Evolutionary conservation across 2,329 filamentous ascomycete genomes (phyloP).

Genomic region (Colletotrichum eremochloae): DNA sequence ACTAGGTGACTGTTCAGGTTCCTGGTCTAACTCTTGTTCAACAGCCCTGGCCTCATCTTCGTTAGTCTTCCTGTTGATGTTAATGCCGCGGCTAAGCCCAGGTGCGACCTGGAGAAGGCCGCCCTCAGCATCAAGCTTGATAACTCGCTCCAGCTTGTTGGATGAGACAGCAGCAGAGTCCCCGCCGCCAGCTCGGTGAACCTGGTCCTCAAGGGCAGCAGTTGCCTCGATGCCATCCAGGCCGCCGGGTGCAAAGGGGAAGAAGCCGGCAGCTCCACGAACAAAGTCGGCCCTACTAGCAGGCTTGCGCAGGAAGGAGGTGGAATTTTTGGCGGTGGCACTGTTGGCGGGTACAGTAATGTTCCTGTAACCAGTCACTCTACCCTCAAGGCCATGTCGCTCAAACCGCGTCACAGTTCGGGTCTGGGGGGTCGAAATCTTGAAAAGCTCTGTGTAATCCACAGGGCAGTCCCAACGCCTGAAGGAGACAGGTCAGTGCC

Average conservation of each 20-base stretch:
- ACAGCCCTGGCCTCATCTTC: conserved; percentile 62
- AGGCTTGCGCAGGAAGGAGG: conserved; percentile 87
- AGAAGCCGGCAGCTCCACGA: conserved; percentile 91
- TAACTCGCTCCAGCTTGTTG: conserved; percentile 83
- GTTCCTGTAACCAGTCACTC: conserved; percentile 93
- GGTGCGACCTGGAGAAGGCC: conserved; percentile 86
- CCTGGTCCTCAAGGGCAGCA: conserved; percentile 85
- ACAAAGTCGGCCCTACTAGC: conserved; percentile 92
- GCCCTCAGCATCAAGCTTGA: conserved; percentile 82
- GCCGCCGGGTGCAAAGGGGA: conserved; percentile 92
- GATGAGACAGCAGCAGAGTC: conserved; percentile 58
- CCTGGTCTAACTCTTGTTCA: conserved; percentile 63
- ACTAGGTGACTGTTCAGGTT: conserved; percentile 54
- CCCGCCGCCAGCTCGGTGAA: conserved; percentile 59
- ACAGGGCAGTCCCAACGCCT: conserved; percentile 82
- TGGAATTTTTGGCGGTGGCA: conserved; percentile 95
- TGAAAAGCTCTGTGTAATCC: conserved; percentile 87
- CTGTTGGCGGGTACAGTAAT: conserved; percentile 91
- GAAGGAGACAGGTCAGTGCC: conserved; percentile 2
- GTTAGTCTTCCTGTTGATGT: conserved; percentile 71
- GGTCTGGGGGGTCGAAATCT: conserved; percentile 90
- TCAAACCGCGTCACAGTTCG: conserved; percentile 95
- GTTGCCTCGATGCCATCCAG: conserved; percentile 88
- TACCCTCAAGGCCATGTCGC: conserved; percentile 90
- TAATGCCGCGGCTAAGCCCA: conserved; percentile 83